Base-by-base conservation (phyloP, 148 eudicot genomes). In the Dysphania ambrosioides region DNA sequence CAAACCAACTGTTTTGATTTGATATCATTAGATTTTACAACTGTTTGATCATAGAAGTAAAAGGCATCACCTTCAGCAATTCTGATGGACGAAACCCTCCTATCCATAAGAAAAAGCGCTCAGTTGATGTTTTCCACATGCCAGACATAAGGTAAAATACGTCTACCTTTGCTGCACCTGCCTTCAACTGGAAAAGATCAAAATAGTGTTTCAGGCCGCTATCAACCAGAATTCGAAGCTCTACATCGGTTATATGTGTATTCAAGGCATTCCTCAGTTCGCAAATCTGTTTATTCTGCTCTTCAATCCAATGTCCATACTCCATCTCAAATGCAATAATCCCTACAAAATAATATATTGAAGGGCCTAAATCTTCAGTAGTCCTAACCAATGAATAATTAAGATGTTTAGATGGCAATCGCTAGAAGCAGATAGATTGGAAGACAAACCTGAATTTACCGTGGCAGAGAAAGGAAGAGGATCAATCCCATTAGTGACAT, bases 31-130 rank as follows among this genome's bases (percentile, higher is more conserved):
- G 31, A 23, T 38, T 27, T 19, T 4, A 32, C 67, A 66, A 26
- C 49, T 19, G 56, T 60, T 11, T 19, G 23, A 35, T 8, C 42
- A 56, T 32, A 30, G 47, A 32, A 11, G 26, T 51, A 41, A 55
- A 23, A 51, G 8, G 59, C 44, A 23, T 80, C 70, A 92, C 98
- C 98, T 88, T 88, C 40, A 94, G 82, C 73, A 94, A 75, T 64
- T 92, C 98, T 3, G 98, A 94, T 23, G 98, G 98, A 51, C 98
- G 92, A 81, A 90, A 94, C 41, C 98, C 98, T 62, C 98, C 98
- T 32, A 94, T 94, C 98, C 98, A 94, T 73, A 85, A 81, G 87
- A 94, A 94, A 82, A 91, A 85, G 41, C 93, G 87, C 55, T 94
- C 98, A 27, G 89, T 86, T 66, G 98, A 70, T 49, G 98, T 88